Evolutionary conservation across 116 monocot species (phyloP).

Genomic region (Cymodocea nodosa): DNA sequence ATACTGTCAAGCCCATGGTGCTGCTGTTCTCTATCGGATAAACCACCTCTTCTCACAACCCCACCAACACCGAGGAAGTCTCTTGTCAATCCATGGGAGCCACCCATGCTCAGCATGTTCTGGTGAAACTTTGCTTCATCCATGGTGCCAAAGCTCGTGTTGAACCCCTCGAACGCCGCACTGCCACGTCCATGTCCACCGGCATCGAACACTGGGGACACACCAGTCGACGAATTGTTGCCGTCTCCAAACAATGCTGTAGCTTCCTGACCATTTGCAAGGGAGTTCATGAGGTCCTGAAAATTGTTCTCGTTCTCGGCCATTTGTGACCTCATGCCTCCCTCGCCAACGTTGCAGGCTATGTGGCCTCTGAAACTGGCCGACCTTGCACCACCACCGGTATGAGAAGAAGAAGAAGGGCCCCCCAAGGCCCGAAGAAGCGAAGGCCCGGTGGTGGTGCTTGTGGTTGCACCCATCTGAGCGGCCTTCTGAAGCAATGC

Average conservation of each 20-base stretch:
- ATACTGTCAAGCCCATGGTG: conserved; percentile 26
- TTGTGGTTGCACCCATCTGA: conserved; percentile 63
- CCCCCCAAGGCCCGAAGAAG: conserved; percentile 24
- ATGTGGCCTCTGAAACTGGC: background rate
- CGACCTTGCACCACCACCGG: background rate
- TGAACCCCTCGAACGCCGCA: conserved; percentile 8
- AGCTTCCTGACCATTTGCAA: conserved; percentile 15
- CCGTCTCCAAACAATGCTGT: conserved; percentile 14
- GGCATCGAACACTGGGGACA: background rate
- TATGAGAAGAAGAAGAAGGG: conserved; percentile 1
- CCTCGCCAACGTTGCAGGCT: background rate
- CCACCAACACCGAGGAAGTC: conserved; percentile 57
- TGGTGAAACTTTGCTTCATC: conserved; percentile 19
- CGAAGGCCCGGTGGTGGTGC: conserved; percentile 10
- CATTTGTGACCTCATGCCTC: conserved; percentile 13
- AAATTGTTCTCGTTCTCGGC: conserved; percentile 27
- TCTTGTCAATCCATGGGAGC: conserved; percentile 39
- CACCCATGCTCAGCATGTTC: conserved; percentile 5
- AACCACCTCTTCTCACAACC: conserved; percentile 21
- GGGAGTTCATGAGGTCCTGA: conserved; percentile 62
- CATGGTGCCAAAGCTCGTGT: conserved; percentile 12
- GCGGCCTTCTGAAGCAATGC: conserved; percentile 75
- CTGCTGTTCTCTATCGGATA: conserved; percentile 8
- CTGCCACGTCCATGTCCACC: background rate
- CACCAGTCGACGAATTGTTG: background rate